Conservation (phyloP, 495 filamentous ascomycete species). For the Saxophila tyrrhenica region DNA sequence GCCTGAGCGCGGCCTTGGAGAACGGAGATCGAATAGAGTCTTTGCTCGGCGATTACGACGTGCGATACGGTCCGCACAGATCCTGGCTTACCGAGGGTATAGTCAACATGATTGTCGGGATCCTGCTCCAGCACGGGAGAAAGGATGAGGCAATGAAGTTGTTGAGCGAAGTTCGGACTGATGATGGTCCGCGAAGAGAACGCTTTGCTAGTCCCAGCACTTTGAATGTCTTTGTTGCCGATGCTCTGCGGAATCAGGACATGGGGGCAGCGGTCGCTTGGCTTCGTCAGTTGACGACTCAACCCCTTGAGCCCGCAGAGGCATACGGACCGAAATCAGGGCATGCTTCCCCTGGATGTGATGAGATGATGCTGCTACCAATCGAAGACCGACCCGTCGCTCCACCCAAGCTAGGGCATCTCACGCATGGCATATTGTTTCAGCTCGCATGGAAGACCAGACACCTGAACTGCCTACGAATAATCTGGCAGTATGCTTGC, state of each 20-base stretch:
- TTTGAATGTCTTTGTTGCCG: slow-evolving; percentile 3
- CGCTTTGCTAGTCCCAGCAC: neutral
- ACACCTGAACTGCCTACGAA: slow-evolving; percentile 6
- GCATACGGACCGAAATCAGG: neutral
- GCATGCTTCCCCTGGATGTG: too few species aligned
- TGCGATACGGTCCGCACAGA: neutral
- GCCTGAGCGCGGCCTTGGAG: neutral
- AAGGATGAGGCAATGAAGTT: neutral
- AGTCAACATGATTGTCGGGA: slow-evolving; percentile 3
- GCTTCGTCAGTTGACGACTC: neutral
- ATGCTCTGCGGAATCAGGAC: neutral
- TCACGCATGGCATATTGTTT: slow-evolving; percentile 4
- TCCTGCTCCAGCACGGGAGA: slow-evolving; percentile 5
- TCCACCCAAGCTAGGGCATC: neutral
- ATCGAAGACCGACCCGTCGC: too few species aligned
- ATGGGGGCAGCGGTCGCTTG: neutral
- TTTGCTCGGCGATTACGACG: slow-evolving; percentile 1
- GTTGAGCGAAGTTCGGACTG: neutral
- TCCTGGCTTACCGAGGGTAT: slow-evolving; percentile 5
- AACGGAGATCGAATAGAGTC: neutral
- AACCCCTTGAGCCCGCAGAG: neutral
- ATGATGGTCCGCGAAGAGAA: neutral
- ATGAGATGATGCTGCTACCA: too few species aligned
- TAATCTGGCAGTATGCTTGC: slow-evolving; percentile 17
- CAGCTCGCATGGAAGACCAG: slow-evolving; percentile 3